phyloP scores from a whole-genome alignment of 768 basidiomycete genomes.

The Calocera viscosa region DNA sequence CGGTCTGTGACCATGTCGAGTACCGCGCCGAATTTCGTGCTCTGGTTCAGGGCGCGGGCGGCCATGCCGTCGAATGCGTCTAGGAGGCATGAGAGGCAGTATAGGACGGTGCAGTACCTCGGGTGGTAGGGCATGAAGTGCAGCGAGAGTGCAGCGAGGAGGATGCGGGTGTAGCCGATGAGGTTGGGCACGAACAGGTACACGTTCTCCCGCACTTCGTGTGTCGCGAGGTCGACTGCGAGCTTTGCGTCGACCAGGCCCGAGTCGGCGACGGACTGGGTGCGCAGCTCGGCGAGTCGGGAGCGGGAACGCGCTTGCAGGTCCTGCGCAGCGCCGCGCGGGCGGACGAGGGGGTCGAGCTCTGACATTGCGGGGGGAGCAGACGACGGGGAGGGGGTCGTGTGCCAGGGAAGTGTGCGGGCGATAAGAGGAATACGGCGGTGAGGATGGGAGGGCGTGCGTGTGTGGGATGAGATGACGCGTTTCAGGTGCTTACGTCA shows the following conservation, averaged over 20 bases:
- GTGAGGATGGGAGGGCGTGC: not conserved
- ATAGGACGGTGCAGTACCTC: slow-evolving; percentile 78
- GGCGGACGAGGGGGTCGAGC: not conserved
- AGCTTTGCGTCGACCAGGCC: slow-evolving; percentile 55
- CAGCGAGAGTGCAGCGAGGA: slow-evolving; percentile 78
- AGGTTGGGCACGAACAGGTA: slow-evolving; percentile 96
- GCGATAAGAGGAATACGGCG: not conserved
- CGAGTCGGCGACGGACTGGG: slow-evolving; percentile 2
- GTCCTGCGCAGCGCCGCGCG: not conserved
- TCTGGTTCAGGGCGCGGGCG: slow-evolving; percentile 76
- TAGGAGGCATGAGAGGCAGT: slow-evolving; percentile 79
- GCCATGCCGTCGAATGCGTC: slow-evolving; percentile 94
- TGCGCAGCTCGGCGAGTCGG: not conserved
- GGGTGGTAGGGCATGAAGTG: slow-evolving; percentile 94
- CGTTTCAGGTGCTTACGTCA: not conserved
- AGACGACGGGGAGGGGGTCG: not conserved
- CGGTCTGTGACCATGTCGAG: slow-evolving; percentile 99
- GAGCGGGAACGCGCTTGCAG: not conserved
- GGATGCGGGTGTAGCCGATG: slow-evolving; percentile 85
- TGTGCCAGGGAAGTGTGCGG: not conserved
- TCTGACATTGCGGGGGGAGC: not conserved
- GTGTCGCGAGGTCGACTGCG: slow-evolving; percentile 76
- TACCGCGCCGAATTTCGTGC: slow-evolving; percentile 93
- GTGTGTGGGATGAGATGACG: not conserved
- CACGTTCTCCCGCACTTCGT: slow-evolving; percentile 83